These are phyloP conservation scores for Tardiomyces digboiensis DNA, from an alignment of 1,139 yeast species.

Conservation along the genomic window DNA sequence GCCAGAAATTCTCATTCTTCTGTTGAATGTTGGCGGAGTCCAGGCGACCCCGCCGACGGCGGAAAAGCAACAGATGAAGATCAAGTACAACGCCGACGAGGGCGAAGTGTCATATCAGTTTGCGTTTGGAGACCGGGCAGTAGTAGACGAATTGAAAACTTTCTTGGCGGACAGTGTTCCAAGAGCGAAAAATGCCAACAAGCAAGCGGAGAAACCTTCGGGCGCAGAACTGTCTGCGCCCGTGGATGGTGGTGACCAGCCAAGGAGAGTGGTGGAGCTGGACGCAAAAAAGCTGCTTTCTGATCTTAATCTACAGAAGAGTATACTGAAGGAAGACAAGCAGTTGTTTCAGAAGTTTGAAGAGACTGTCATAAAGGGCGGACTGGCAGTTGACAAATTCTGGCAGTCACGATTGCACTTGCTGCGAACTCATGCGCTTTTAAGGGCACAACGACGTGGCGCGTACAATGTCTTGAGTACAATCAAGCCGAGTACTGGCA, in stretches of 20 bases:
- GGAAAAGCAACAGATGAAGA: constrained; percentile 59
- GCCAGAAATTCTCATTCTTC: neutral
- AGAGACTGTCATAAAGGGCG: constrained; percentile 77
- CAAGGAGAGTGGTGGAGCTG: constrained; percentile 13
- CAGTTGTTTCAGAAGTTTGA: constrained; percentile 68
- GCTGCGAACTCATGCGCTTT: constrained; percentile 76
- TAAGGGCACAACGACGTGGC: constrained; percentile 78
- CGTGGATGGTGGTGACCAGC: neutral
- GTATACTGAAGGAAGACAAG: constrained; percentile 59
- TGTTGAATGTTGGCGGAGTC: constrained; percentile 19
- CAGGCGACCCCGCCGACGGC: constrained; percentile 69
- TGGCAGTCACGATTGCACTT: constrained; percentile 82
- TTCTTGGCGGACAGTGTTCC: neutral
- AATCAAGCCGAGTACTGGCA: constrained; percentile 81
- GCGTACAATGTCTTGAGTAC: constrained; percentile 92
- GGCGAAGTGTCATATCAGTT: neutral
- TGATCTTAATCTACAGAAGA: constrained; percentile 72
- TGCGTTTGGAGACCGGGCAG: neutral
- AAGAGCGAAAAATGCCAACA: neutral
- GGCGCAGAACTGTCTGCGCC: too few species aligned
- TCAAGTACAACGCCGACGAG: constrained; percentile 19
- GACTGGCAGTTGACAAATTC: constrained; percentile 71
- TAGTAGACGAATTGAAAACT: neutral
- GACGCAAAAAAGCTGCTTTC: constrained; percentile 45
- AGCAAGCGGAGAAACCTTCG: neutral